Conservation (phyloP, 306 rosid species). For the cucumber (Cucumis sativus) region DNA sequence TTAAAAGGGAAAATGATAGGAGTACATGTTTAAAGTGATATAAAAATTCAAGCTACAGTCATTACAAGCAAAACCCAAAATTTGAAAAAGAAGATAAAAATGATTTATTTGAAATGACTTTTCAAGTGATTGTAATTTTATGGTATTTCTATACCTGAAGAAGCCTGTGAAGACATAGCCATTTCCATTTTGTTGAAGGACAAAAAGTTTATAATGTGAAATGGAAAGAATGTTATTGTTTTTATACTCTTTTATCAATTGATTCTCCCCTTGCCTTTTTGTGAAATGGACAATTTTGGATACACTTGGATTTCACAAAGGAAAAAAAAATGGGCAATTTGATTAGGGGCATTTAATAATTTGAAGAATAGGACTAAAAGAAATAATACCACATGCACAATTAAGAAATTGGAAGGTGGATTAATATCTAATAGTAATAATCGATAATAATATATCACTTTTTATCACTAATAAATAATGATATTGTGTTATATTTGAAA, state of each 20-base stretch:
- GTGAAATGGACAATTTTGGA: background rate
- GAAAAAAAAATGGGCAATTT: too few relatives aligned
- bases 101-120: too few relatives aligned
- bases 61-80: background rate
- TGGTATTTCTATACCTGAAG: background rate
- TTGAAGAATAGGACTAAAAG: background rate
- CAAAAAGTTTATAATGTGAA: background rate
- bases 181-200: background rate
- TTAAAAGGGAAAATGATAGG: too few relatives aligned
- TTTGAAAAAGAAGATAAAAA: background rate
- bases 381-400: too few relatives aligned
- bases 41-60: background rate
- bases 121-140: too few relatives aligned
- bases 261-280: background rate
- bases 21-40: background rate
- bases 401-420: too few relatives aligned
- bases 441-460: too few relatives aligned
- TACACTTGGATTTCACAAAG: background rate
- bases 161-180: background rate
- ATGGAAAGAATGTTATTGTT: background rate
- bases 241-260: background rate
- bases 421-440: too few relatives aligned
- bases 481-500: too few relatives aligned
- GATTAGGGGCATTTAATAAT: background rate
- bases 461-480: too few relatives aligned